Evolutionary conservation across 1,139 yeast species (phyloP).

Genomic region (Kodamaea anthophila): DNA sequence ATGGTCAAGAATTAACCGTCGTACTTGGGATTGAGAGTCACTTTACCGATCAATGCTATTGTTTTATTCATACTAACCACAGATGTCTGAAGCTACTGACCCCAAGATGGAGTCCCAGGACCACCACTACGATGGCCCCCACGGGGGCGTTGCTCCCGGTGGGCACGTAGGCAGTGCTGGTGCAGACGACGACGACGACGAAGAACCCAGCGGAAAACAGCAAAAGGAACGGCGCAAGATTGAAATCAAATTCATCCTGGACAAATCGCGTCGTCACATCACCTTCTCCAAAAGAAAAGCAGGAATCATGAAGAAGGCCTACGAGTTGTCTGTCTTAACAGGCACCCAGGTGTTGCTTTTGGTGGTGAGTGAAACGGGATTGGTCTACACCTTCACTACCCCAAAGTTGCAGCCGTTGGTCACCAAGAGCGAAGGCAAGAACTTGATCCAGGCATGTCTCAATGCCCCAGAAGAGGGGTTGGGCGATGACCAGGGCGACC

Average conservation of each 20-base stretch:
- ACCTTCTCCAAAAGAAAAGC: constrained; percentile 97
- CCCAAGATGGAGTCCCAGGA: constrained; percentile 35
- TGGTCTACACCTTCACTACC: constrained; percentile 97
- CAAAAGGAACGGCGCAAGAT: constrained; percentile 90
- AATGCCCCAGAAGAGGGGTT: constrained; percentile 79
- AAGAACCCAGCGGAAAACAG: constrained; percentile 44
- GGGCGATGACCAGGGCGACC: constrained; percentile 59
- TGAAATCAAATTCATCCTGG: constrained; percentile 94
- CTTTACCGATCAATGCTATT: no score
- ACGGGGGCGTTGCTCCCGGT: constrained; percentile 14
- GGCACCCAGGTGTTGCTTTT: constrained; percentile 93
- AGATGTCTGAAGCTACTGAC: constrained; percentile 38
- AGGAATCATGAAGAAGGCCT: constrained; percentile 98
- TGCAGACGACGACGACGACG: constrained; percentile 70
- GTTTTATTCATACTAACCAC: constrained; percentile 3
- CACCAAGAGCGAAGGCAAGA: constrained; percentile 94
- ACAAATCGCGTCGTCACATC: constrained; percentile 94
- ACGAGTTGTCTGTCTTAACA: constrained; percentile 89
- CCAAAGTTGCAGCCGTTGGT: constrained; percentile 97
- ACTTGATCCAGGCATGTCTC: constrained; percentile 91
- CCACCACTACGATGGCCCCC: constrained; percentile 23
- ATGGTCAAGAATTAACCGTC: no score
- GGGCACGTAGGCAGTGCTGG: constrained; percentile 18
- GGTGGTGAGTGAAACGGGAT: constrained; percentile 95
- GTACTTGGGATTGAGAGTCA: no score